phyloP scores from a whole-genome alignment of 2,329 filamentous ascomycete genomes.

The Chrysosporium keratinophilum region DNA sequence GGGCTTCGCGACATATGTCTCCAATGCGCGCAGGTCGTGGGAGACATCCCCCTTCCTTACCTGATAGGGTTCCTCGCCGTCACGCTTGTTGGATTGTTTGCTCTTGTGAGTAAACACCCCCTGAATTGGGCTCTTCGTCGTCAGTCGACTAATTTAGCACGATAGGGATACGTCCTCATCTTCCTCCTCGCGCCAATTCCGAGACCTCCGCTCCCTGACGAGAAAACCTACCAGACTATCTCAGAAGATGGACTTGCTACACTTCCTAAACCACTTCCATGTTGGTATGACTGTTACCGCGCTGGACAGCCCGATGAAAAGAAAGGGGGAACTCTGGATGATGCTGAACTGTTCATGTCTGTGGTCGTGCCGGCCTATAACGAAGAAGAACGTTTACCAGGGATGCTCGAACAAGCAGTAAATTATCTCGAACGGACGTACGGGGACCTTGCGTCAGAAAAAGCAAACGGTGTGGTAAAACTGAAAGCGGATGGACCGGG shows the following conservation, averaged over 20 bases:
- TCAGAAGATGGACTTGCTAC: conserved; percentile 51
- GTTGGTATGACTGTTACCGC: conserved; percentile 77
- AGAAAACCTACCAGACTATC: conserved; percentile 77
- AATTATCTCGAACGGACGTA: conserved; percentile 71
- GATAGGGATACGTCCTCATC: conserved; percentile 43
- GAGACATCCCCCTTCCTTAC: conserved; percentile 23
- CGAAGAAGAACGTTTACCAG: conserved; percentile 69
- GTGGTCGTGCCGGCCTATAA: conserved; percentile 95
- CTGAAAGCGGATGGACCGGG: conserved; percentile 20
- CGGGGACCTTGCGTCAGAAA: conserved; percentile 38
- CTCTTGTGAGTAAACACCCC: conserved; percentile 25
- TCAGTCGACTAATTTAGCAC: background rate
- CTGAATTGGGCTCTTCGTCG: background rate
- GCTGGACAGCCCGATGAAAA: conserved; percentile 39
- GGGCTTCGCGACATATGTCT: conserved; percentile 22
- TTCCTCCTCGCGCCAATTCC: conserved; percentile 71
- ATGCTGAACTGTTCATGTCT: conserved; percentile 73
- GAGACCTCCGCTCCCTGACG: conserved; percentile 59
- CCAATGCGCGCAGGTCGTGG: conserved; percentile 25
- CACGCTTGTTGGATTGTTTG: conserved; percentile 25
- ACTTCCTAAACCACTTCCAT: conserved; percentile 54
- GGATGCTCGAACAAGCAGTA: conserved; percentile 84
- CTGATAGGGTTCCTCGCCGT: conserved; percentile 23
- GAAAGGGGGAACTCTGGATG: conserved; percentile 49
- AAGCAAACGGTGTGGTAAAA: conserved; percentile 27